Evolutionary conservation across 805 yeast genomes (phyloP).

Genomic region (Aciculoconidium aculeatum): DNA sequence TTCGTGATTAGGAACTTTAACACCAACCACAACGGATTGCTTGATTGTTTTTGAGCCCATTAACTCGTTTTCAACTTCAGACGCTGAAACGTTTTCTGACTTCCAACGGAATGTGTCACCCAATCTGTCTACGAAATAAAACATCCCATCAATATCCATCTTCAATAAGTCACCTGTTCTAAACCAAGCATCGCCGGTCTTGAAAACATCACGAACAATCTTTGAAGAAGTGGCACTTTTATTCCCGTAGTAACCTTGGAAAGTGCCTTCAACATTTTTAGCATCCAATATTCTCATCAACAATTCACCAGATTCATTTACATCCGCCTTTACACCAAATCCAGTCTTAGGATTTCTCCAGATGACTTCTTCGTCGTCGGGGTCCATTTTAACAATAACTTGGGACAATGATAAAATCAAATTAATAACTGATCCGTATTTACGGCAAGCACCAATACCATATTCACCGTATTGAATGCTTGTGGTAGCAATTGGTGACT

Average conservation of each 20-base stretch:
- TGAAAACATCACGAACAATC: conserved; percentile 65
- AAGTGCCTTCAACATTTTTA: conserved; percentile 61
- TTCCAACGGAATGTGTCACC: conserved; percentile 98
- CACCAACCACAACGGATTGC: conserved; percentile 84
- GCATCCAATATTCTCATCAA: conserved; percentile 67
- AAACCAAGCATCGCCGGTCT: conserved; percentile 86
- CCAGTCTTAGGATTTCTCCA: conserved; percentile 66
- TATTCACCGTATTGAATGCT: conserved; percentile 69
- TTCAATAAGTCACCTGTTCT: conserved; percentile 81
- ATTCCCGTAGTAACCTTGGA: conserved; percentile 87
- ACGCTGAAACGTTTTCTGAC: conserved; percentile 89
- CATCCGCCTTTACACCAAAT: conserved; percentile 46
- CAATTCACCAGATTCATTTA: conserved; percentile 80
- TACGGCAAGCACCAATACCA: conserved; percentile 87
- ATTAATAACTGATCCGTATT: conserved; percentile 60
- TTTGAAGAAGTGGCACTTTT: conserved; percentile 74
- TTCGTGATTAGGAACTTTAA: conserved; percentile 78
- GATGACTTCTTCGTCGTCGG: conserved; percentile 67
- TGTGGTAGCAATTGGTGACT: conserved; percentile 84
- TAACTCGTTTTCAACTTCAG: conserved; percentile 82
- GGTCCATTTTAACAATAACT: conserved; percentile 67
- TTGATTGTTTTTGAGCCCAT: conserved; percentile 43
- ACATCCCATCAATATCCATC: conserved; percentile 59
- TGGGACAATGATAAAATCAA: conserved; percentile 48
- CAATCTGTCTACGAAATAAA: conserved; percentile 83